These are phyloP conservation scores for Apiospora aurea DNA, from an alignment of 2,329 filamentous ascomycete species.

Conservation along the genomic window DNA sequence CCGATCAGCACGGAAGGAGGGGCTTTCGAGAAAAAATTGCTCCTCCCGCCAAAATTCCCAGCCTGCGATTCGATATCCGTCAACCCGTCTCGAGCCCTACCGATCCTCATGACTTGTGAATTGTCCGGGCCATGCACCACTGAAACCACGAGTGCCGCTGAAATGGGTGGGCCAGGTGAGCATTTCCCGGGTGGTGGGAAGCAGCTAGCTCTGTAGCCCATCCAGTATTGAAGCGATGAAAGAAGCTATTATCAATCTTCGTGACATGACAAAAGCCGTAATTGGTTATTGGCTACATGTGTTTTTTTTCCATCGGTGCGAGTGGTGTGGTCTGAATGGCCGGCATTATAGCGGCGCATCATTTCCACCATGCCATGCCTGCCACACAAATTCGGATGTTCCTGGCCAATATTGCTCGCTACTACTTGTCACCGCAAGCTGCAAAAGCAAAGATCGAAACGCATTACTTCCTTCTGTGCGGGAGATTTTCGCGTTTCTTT, in stretches of 20 bases:
- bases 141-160: constrained; percentile 9
- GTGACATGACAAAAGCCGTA: background rate
- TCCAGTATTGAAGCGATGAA: background rate
- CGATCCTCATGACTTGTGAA: constrained; percentile 12
- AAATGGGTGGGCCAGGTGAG: constrained; percentile 13
- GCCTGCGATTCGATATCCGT: background rate
- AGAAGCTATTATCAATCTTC: constrained; percentile 18
- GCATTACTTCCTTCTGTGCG: background rate
- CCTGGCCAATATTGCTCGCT: constrained; percentile 11
- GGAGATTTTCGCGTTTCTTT: background rate
- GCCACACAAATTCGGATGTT: constrained; percentile 16
- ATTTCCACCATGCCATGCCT: constrained; percentile 19
- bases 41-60: background rate
- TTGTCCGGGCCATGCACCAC: constrained; percentile 3
- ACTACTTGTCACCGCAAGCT: constrained; percentile 2
- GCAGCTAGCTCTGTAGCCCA: constrained; percentile 4
- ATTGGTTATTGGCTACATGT: background rate
- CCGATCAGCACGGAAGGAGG: constrained; percentile 5
- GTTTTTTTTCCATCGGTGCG: constrained; percentile 5
- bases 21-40: background rate
- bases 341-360: constrained; percentile 21
- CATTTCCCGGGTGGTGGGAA: background rate
- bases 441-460: constrained; percentile 16
- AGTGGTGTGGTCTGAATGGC: background rate
- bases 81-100: constrained; percentile 13